Percentiles rank a stretch among this genome's conserved stretches.
Conservation (phyloP, 371 early-diverging fungal genomes). For the Syncephalastrum contaminatum region DNA sequence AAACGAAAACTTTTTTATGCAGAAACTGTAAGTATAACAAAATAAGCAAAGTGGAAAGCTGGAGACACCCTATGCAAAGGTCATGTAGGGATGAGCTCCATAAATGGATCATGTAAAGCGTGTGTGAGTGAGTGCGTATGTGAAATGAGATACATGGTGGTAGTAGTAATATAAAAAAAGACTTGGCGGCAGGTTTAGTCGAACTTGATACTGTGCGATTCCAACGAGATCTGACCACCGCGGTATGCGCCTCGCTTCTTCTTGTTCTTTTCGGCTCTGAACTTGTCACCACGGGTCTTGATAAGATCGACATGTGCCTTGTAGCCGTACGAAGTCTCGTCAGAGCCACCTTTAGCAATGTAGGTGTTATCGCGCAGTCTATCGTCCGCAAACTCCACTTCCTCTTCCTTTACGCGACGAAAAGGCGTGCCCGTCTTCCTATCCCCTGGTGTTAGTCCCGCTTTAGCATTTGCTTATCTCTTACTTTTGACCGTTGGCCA, state of each 20-base stretch:
- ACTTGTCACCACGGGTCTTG: constrained; percentile 89
- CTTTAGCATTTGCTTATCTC: neutral
- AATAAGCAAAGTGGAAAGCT: too few relatives aligned
- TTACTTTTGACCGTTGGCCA: constrained; percentile 4
- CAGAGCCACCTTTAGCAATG: constrained; percentile 65
- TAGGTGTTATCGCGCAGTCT: constrained; percentile 85
- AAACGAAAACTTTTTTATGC: too few relatives aligned
- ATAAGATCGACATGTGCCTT: constrained; percentile 93
- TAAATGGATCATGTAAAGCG: too few relatives aligned
- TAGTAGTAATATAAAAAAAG: neutral
- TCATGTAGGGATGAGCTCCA: too few relatives aligned
- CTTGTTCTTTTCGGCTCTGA: constrained; percentile 95
- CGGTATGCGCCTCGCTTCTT: constrained; percentile 96
- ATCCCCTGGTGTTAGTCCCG: constrained; percentile 6
- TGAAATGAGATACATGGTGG: neutral
- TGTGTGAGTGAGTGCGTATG: too few relatives aligned
- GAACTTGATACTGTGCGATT: constrained; percentile 91
- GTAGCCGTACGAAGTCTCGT: constrained; percentile 77
- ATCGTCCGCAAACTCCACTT: constrained; percentile 79
- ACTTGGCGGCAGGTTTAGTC: constrained; percentile 14
- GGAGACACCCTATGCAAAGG: too few relatives aligned
- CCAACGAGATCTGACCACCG: constrained; percentile 88
- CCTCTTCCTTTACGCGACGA: constrained; percentile 78
- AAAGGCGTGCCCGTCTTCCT: constrained; percentile 66
- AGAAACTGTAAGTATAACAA: too few relatives aligned